Conservation (phyloP, 2,329 filamentous ascomycete species). For the Pseudogymnoascus sp. region DNA sequence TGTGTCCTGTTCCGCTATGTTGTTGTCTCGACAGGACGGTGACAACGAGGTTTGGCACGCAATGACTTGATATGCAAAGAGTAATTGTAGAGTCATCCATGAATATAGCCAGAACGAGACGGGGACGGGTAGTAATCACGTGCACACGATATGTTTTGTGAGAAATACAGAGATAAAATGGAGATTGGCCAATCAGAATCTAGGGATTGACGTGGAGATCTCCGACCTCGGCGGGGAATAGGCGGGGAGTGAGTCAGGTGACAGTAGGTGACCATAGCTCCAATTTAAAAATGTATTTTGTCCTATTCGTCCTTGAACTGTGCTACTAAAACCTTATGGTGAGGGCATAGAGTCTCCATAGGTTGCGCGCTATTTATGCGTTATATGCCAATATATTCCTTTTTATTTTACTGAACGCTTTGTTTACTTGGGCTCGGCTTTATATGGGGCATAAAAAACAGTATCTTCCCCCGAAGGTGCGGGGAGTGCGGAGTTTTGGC, state of each 20-base stretch:
- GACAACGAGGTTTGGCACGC: constrained; percentile 5
- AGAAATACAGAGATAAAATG: background rate
- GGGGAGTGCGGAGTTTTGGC: constrained; percentile 4
- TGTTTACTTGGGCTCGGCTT: background rate
- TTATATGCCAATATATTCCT: background rate
- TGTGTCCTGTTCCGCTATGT: constrained; percentile 4
- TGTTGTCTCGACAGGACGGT: constrained; percentile 1
- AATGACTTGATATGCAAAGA: background rate
- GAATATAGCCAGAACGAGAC: constrained; percentile 6
- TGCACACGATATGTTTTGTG: constrained; percentile 6
- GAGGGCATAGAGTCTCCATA: background rate
- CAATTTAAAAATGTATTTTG: background rate
- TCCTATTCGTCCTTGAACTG: background rate
- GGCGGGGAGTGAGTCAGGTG: constrained; percentile 4
- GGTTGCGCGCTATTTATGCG: background rate
- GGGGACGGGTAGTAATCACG: background rate
- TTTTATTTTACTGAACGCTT: background rate
- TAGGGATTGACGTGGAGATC: background rate
- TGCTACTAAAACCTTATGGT: background rate
- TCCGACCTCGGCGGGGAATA: constrained; percentile 8
- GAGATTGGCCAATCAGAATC: background rate
- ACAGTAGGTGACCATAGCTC: constrained; percentile 1
- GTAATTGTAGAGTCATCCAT: constrained; percentile 8
- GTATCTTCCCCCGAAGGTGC: background rate
- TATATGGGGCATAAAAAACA: background rate